These are phyloP conservation scores for Keqinozyma sinolaborantium DNA, from an alignment of 1,139 yeast species.

Conservation along the genomic window DNA sequence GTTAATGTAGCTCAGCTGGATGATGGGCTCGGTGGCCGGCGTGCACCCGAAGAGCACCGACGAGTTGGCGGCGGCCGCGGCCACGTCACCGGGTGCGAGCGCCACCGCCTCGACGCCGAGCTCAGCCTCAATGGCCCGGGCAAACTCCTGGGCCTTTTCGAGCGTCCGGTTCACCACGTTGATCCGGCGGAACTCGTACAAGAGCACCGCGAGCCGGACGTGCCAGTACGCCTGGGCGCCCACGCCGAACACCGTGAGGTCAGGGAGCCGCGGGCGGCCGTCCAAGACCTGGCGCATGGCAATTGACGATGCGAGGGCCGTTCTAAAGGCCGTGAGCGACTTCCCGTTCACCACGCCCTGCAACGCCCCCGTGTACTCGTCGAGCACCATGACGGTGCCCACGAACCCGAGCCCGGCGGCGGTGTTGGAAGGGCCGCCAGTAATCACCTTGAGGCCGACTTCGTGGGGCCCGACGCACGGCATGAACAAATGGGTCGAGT, in stretches of 20 bases:
- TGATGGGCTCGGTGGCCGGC: slow-evolving; percentile 51
- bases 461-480: slow-evolving; percentile 54
- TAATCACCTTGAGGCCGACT: slow-evolving; percentile 43
- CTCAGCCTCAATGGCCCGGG: slow-evolving; percentile 18
- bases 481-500: slow-evolving; percentile 58
- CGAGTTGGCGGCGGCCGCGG: slow-evolving; percentile 20
- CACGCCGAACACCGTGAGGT: slow-evolving; percentile 53
- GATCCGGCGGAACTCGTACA: slow-evolving; percentile 37
- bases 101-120: slow-evolving; percentile 20
- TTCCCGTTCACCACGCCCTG: slow-evolving; percentile 56
- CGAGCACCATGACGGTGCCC: slow-evolving; percentile 49
- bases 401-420: slow-evolving; percentile 43
- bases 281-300: slow-evolving; percentile 39
- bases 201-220: slow-evolving; percentile 37
- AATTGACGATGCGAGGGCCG: slow-evolving; percentile 57
- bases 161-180: slow-evolving; percentile 46
- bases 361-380: slow-evolving; percentile 48
- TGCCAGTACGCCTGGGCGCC: slow-evolving; percentile 74
- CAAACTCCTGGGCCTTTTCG: slow-evolving; percentile 35
- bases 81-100: slow-evolving; percentile 15
- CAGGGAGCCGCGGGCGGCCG: slow-evolving; percentile 15
- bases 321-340: slow-evolving; percentile 62
- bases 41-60: slow-evolving; percentile 55
- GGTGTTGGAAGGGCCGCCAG: slow-evolving; percentile 43
- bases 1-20: slow-evolving; percentile 33